These are phyloP conservation scores for Colletotrichum sp. DNA, from an alignment of 2,329 filamentous ascomycete species.

Conservation along the genomic window DNA sequence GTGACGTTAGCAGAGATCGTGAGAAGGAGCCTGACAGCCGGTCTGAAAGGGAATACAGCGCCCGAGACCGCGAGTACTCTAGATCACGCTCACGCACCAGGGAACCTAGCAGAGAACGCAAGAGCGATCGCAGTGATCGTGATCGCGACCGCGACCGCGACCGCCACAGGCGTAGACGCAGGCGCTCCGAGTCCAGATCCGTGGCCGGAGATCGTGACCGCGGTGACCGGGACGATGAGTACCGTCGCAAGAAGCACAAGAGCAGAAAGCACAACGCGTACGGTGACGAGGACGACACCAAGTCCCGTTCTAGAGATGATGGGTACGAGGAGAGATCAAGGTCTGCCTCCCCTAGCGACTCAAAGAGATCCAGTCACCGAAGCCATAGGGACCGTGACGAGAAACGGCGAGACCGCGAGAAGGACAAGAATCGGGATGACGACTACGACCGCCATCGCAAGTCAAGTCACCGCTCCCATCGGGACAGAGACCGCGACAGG, in stretches of 20 bases:
- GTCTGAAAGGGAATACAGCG: constrained; percentile 24
- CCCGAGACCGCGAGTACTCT: constrained; percentile 29
- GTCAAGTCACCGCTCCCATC: constrained; percentile 45
- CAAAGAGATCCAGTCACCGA: constrained; percentile 62
- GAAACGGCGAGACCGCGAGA: constrained; percentile 46
- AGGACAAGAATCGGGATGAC: constrained; percentile 51
- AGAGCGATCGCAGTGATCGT: constrained; percentile 44
- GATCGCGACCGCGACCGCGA: constrained; percentile 2
- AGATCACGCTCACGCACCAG: constrained; percentile 39
- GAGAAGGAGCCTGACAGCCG: constrained; percentile 31
- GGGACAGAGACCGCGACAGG: constrained; percentile 46
- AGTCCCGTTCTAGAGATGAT: constrained; percentile 35
- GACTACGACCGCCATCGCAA: constrained; percentile 49
- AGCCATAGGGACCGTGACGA: constrained; percentile 63
- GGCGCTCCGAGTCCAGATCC: constrained; percentile 57
- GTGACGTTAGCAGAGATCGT: constrained; percentile 39
- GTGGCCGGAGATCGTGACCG: constrained; percentile 36
- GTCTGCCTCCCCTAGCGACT: constrained; percentile 68
- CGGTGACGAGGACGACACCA: constrained; percentile 52
- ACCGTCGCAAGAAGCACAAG: constrained; percentile 57
- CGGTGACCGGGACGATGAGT: constrained; percentile 52
- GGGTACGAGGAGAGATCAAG: constrained; percentile 62
- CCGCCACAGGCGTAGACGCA: constrained; percentile 51
- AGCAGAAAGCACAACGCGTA: constrained; percentile 44
- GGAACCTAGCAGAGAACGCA: constrained; percentile 49